phyloP scores from a whole-genome alignment of 2,329 filamentous ascomycete genomes.

The Colletotrichum truncatum region DNA sequence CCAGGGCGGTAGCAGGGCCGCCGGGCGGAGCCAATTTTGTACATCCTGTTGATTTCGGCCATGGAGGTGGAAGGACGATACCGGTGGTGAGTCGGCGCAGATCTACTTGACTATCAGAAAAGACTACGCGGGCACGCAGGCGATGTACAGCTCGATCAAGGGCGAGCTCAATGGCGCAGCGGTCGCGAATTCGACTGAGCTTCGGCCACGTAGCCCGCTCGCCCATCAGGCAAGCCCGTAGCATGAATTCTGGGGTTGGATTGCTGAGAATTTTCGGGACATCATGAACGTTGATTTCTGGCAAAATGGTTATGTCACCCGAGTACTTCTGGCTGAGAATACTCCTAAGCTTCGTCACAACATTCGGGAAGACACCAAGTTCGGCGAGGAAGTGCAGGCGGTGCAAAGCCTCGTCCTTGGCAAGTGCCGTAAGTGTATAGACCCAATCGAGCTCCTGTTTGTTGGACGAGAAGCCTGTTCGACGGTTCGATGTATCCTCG shows the following conservation, averaged over 20 bases:
- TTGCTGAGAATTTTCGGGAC: constrained; percentile 83
- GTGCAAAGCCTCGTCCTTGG: constrained; percentile 83
- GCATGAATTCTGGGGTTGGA: constrained; percentile 87
- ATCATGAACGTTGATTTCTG: constrained; percentile 78
- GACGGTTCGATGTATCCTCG: constrained; percentile 35
- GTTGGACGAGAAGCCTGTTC: constrained; percentile 32
- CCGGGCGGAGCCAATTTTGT: constrained; percentile 32
- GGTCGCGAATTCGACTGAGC: constrained; percentile 83
- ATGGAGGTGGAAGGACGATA: constrained; percentile 34
- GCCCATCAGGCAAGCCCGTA: constrained; percentile 77
- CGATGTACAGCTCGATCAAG: constrained; percentile 79
- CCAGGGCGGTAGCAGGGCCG: constrained; percentile 33
- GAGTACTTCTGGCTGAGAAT: constrained; percentile 92
- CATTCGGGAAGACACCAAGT: constrained; percentile 80
- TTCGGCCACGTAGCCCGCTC: constrained; percentile 94
- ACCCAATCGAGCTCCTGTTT: constrained; percentile 66
- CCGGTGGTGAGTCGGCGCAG: constrained; percentile 57
- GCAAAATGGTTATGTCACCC: constrained; percentile 94
- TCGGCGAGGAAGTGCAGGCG: constrained; percentile 84
- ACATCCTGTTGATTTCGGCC: constrained; percentile 36
- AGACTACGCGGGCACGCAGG: constrained; percentile 74
- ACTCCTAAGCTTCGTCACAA: constrained; percentile 80
- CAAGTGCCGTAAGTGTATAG: constrained; percentile 73
- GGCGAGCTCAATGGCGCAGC: constrained; percentile 88
- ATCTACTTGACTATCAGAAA: constrained; percentile 72